A percentile compares a stretch with the other conserved stretches of the same genome.
Evolutionary conservation across 2,329 filamentous ascomycete genomes (phyloP).

Genomic region (Botrytis fabae): DNA sequence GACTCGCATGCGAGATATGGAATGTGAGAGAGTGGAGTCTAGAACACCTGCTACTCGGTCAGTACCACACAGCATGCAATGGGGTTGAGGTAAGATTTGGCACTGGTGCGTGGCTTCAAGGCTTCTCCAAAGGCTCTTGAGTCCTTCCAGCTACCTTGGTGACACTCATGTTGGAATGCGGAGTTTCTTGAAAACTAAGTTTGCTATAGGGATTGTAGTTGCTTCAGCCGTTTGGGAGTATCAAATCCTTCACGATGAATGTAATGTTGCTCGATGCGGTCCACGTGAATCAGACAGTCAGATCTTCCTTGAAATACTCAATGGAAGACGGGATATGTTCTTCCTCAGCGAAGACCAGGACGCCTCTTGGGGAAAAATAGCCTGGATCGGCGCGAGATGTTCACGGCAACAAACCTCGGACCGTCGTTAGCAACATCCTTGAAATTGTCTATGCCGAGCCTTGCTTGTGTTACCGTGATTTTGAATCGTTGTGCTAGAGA

Average conservation of each 20-base stretch:
- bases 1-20: neutral
- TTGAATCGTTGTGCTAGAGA: neutral
- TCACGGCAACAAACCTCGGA: slow-evolving; percentile 14
- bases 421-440: slow-evolving; percentile 7
- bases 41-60: neutral
- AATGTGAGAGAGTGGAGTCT: neutral
- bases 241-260: neutral
- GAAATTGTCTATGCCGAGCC: neutral
- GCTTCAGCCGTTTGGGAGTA: neutral
- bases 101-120: slow-evolving; percentile 1
- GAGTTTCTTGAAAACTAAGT: neutral
- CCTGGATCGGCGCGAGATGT: neutral
- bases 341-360: neutral
- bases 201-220: neutral
- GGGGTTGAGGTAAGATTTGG: neutral
- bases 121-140: neutral
- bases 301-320: no score
- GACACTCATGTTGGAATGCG: slow-evolving; percentile 4
- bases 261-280: neutral
- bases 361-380: neutral
- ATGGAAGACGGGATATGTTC: neutral
- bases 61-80: neutral
- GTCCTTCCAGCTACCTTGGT: neutral
- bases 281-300: neutral
- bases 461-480: slow-evolving; percentile 12